Evolutionary conservation across 2,329 filamentous ascomycete species (phyloP), one percentile per base, ranked within the genome.

Genomic region (Talaromyces piceae): DNA sequence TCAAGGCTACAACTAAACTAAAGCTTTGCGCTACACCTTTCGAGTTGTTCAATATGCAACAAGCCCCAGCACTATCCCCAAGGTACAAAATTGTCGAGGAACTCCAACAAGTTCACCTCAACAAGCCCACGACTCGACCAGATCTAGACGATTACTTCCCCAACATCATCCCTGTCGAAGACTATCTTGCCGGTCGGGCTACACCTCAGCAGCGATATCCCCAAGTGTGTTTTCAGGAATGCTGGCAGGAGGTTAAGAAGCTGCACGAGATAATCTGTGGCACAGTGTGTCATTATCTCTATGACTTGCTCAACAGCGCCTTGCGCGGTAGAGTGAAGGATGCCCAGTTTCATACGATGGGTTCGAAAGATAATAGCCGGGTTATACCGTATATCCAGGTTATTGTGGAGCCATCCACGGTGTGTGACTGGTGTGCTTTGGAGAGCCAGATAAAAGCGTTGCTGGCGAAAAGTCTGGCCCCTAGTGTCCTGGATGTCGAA

Each of bases 141-240:
- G n/a, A 39, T 5, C 13, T 33, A 5, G 50, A 44, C 3, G 9
- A 37, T 13, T 46, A 26, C 11, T 52, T 45, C 23, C 39, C 39
- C 20, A 43, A 43, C 30, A 49, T 48, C 27, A 26, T 52, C 9
- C 45, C 50, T 3, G 48, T 52, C 11, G 50, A 52, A 16, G 11
- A 30, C 7, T 52, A 52, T 23, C 18, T 52, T 2, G 37, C 39
- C 8, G 28, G 8, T 18, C 50, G 50, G 28, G 5, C 33, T 6
- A 16, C 18, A 11, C 41, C 45, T 13, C n/a, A 16, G 7, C n/a
- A 16, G 7, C 2, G 9, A 16, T 13, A 44, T 9, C 25, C 46
- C 41, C 16, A 13, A 9, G 5, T 13, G 13, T 16, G 20, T 9
- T 16, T 27, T 12, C 4, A 11, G 3, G 16, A 13, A 8, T 16